Base-by-base conservation (phyloP, 257 asterid species). In the Petrea volubilis region DNA sequence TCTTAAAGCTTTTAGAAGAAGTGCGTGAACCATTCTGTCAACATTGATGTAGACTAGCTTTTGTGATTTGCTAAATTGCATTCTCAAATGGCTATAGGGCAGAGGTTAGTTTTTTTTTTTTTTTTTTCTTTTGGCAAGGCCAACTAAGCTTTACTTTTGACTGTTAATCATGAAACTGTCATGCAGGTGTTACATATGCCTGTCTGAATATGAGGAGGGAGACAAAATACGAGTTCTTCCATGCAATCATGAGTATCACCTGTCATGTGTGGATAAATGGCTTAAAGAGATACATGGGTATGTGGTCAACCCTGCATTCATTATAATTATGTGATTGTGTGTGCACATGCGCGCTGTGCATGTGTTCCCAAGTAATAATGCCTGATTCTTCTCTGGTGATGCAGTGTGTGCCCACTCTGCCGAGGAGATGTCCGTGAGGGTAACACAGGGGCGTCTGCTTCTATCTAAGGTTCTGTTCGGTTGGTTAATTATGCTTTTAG, bases 251-350 rank as follows among this genome's bases (percentile, higher is more conserved):
- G 97, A 93, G 81, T 91, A 71, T 77, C 98, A 93, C 74, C 47
- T 83, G 73, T 15, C 83, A 52, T 93, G 98, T 78, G 83, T 91
- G 9, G 98, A 93, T 80, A 93, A 91, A 82, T 91, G 98, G 98
- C 98, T 93, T 27, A 91, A 85, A 83, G 96, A 93, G 83, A 83
- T 89, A 69, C 98, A 89, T 25, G 94, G 98, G 98, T 93, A 90
- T 33, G 77, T 58, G 14, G 36, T 41, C 29, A 23, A 60, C 50
- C 18, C 49, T 71, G 44, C 55, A n/a, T 76, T 64, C 60, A 14
- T 20, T 5, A 50, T 34, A 71, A 36, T 33, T 3, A 20, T 59
- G 17, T 55, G 10, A 17, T 8, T 33, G 60, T 14, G 28, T 11
- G 2, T 47, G 44, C 28, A 28, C 34, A 44, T 63, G 36, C 2